Base-by-base conservation (phyloP, 306 rosid species). In the Vicia faba region DNA sequence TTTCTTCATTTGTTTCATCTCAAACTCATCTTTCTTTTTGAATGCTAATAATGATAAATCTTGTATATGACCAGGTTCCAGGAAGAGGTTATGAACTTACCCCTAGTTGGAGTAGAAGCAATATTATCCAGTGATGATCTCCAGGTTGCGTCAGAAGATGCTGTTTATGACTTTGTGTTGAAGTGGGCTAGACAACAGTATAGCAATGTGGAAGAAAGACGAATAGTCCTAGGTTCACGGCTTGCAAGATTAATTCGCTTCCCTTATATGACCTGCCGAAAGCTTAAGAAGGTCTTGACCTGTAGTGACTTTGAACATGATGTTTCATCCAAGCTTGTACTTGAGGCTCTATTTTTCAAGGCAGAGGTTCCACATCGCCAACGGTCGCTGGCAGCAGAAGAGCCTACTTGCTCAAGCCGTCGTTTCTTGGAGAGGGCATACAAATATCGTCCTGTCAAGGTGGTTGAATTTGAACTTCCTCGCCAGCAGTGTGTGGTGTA, bases 81-180 rank as follows among this genome's bases (percentile, higher is more conserved):
- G 56, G 95, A 86, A 15, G 99, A 95, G 84, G 88, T 88, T 44
- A 82, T 95, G 96, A 84, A 68, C 66, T 87, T 95, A 77, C 99
- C 97, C 57, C 75, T 95, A 11, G 88, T 95, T 67, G 99, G 99
- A 78, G 67, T 95, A 20, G 99, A 90, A 77, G 99, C 97, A 11
- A 82, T 95, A 70, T 61, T 95, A 66, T 77, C 89, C 26, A 95
- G 99, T 67, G 99, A 95, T 50, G 92, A 82, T 74, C 95, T 95
- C 64, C 99, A 95, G 80, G 87, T 95, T 75, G 92, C 99, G 55
- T 95, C 99, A 26, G 99, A 95, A 84, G 99, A 95, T 84, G 95
- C 91, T 58, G 95, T 90, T 1, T 95, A 90, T 68, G 99, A 95
- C 66, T 90, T 95, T 72, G 84, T 91, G 61, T 80, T 95, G 87